phyloP scores from a whole-genome alignment of 2,329 filamentous ascomycete genomes.

The Colletotrichum higginsianum region DNA sequence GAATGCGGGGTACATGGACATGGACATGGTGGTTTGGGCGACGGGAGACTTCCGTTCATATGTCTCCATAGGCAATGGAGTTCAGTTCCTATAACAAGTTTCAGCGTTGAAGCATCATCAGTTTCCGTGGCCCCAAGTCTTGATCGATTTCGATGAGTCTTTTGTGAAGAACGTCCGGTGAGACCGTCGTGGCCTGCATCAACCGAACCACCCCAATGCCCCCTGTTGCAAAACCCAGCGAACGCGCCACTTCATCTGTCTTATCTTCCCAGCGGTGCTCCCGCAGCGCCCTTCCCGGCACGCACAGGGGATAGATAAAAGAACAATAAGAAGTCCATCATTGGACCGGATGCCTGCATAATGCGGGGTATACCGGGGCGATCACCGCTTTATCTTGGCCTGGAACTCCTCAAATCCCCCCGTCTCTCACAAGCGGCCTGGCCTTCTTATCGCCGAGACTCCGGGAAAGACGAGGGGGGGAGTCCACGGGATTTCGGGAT shows the following conservation, averaged over 20 bases:
- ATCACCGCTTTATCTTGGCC: slow-evolving; percentile 19
- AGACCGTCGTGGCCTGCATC: not conserved
- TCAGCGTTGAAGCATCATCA: no score
- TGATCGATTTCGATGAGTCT: not conserved
- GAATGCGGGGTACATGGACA: slow-evolving; percentile 9
- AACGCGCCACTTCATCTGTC: not conserved
- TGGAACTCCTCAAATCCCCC: not conserved
- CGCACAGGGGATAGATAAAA: slow-evolving; percentile 22
- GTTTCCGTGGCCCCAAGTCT: not conserved
- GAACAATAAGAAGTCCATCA: not conserved
- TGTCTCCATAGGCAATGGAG: not conserved
- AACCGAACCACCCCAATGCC: no score
- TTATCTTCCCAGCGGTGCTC: slow-evolving; percentile 24
- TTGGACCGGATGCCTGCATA: slow-evolving; percentile 19
- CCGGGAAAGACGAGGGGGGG: slow-evolving; percentile 4
- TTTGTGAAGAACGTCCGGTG: not conserved
- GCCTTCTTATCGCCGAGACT: slow-evolving; percentile 24
- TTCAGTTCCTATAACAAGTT: no score
- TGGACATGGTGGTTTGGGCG: not conserved
- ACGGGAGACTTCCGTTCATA: not conserved
- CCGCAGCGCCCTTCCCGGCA: slow-evolving; percentile 5
- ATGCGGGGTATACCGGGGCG: slow-evolving; percentile 29
- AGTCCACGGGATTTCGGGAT: slow-evolving; percentile 27
- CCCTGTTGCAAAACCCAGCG: not conserved
- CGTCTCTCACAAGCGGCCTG: not conserved